phyloP scores from a whole-genome alignment of 371 early-diverging fungal genomes.

The Rhizopus sp. region DNA sequence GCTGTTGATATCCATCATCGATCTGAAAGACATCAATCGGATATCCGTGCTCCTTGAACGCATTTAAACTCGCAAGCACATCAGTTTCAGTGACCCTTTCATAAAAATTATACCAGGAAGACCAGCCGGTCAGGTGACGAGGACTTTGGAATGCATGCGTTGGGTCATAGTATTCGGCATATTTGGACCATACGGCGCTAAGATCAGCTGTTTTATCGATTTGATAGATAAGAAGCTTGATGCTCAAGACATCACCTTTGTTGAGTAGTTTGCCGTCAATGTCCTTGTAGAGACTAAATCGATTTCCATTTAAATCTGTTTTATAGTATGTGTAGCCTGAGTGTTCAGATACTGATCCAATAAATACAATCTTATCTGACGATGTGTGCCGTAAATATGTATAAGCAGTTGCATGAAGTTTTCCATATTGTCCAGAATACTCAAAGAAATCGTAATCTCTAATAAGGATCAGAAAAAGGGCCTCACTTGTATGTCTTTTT shows the following conservation, averaged over 20 bases:
- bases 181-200: conserved; percentile 46
- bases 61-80: conserved; percentile 43
- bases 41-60: conserved; percentile 39
- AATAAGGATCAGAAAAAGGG: neutral
- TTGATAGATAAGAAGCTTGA: conserved; percentile 20
- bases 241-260: conserved; percentile 17
- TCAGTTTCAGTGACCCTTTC: conserved; percentile 56
- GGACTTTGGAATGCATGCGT: conserved; percentile 23
- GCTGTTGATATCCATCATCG: conserved; percentile 59
- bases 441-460: conserved; percentile 58
- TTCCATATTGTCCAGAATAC: conserved; percentile 51
- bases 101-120: conserved; percentile 63
- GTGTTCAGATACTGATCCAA: conserved; percentile 56
- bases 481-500: conserved; percentile 4
- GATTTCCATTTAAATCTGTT: conserved; percentile 39
- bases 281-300: conserved; percentile 51
- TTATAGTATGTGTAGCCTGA: conserved; percentile 58
- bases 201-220: conserved; percentile 28
- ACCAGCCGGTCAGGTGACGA: conserved; percentile 57
- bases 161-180: conserved; percentile 41
- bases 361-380: conserved; percentile 33
- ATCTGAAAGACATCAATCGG: conserved; percentile 63
- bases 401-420: conserved; percentile 55
- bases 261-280: conserved; percentile 36
- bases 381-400: conserved; percentile 53